A percentile compares a stretch with the other conserved stretches of the same genome.
Evolutionary conservation across 106 monocot genomes (phyloP).

Genomic region (Cymbidium sinense): DNA sequence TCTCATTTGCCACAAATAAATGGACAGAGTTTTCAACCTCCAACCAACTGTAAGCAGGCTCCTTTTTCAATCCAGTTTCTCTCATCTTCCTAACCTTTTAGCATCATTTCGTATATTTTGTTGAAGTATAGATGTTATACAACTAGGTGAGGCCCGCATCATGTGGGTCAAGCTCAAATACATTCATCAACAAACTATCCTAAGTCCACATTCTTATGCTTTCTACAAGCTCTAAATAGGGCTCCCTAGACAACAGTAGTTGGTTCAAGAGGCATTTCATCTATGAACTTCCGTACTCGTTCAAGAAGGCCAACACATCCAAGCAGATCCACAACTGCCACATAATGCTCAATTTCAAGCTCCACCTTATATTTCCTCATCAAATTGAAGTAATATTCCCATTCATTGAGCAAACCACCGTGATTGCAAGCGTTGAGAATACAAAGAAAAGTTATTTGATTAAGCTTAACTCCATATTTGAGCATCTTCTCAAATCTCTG

Average conservation of each 20-base stretch:
- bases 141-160: slow-evolving; percentile 14
- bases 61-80: slow-evolving; percentile 9
- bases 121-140: slow-evolving; percentile 20
- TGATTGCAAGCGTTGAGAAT: slow-evolving; percentile 24
- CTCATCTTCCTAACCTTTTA: slow-evolving; percentile 17
- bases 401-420: slow-evolving; percentile 11
- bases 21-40: slow-evolving; percentile 20
- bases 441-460: slow-evolving; percentile 13
- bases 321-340: slow-evolving; percentile 22
- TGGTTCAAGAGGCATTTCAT: no score
- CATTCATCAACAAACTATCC: slow-evolving; percentile 14
- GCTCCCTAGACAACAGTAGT: slow-evolving; percentile 18
- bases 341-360: no score
- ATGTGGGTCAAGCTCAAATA: slow-evolving; percentile 16
- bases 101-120: slow-evolving; percentile 17
- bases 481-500: no score
- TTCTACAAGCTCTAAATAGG: slow-evolving; percentile 20
- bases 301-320: slow-evolving; percentile 18
- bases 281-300: slow-evolving; percentile 5
- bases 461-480: slow-evolving; percentile 9
- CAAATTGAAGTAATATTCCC: slow-evolving; percentile 4
- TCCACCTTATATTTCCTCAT: slow-evolving; percentile 15
- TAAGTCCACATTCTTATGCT: slow-evolving; percentile 12
- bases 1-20: slow-evolving; percentile 19
- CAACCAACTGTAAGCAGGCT: slow-evolving; percentile 22